Evolutionary conservation across 176 grass and related monocot genomes (phyloP).

Genomic region (Hordeum marinum): DNA sequence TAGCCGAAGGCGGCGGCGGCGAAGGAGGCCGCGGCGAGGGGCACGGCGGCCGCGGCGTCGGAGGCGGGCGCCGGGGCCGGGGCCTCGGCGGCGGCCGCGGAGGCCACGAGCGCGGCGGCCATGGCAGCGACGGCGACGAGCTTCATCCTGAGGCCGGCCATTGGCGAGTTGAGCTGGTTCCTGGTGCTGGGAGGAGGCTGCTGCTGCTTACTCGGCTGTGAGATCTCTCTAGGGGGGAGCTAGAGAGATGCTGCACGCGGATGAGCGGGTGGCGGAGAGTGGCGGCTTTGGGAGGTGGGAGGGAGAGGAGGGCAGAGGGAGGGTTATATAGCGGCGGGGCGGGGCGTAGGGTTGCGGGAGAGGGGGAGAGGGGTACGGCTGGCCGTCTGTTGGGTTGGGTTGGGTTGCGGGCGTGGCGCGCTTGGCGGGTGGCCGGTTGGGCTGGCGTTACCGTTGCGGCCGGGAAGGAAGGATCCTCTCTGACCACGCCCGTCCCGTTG

Average conservation of each 20-base stretch:
- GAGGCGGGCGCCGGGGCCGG: conserved; percentile 41
- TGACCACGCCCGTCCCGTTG: background rate
- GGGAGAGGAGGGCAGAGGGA: background rate
- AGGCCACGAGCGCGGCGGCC: conserved; percentile 43
- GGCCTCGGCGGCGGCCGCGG: conserved; percentile 30
- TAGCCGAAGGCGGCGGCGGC: conserved; percentile 43
- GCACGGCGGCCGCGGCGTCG: conserved; percentile 28
- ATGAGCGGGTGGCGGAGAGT: no score
- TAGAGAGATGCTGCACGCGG: conserved; percentile 34
- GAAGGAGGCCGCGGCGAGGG: conserved; percentile 40
- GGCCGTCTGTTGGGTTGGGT: conserved; percentile 38
- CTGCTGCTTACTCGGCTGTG: background rate
- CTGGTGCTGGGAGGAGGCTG: background rate
- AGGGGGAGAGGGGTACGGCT: background rate
- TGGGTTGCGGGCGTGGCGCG: conserved; percentile 6
- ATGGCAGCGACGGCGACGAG: conserved; percentile 37
- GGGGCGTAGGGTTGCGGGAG: background rate
- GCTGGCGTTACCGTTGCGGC: conserved; percentile 2
- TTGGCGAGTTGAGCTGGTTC: background rate
- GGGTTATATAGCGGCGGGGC: background rate
- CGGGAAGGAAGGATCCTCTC: conserved; percentile 11
- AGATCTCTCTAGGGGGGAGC: conserved; percentile 23
- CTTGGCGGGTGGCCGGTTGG: conserved; percentile 6
- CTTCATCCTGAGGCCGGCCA: conserved; percentile 51
- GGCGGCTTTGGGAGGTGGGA: conserved; percentile 3